Evolutionary conservation across 345 rosid species (phyloP).

Genomic region (Citrus cavaleriei): DNA sequence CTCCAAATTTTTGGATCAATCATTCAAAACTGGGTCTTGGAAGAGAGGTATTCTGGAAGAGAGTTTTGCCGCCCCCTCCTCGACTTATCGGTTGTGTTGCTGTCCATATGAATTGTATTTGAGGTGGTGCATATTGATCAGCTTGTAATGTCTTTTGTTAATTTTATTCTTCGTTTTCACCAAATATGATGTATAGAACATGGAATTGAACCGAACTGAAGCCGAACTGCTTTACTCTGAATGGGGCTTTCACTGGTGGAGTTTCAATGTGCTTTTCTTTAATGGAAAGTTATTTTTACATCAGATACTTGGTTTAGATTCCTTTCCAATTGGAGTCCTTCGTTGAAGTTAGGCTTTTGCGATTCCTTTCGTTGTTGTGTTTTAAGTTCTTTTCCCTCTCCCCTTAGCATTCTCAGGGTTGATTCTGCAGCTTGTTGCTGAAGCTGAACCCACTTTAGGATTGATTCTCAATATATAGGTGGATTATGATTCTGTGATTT

Average conservation of each 20-base stretch:
- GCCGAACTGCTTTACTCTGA: background rate
- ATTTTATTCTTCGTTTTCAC: background rate
- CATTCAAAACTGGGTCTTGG: conserved; percentile 32
- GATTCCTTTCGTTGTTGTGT: too few species aligned
- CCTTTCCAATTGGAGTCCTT: background rate
- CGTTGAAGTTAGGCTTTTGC: too few species aligned
- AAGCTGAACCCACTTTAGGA: too few species aligned
- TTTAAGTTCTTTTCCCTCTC: background rate
- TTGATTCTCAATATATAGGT: too few species aligned
- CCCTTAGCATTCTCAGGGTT: background rate
- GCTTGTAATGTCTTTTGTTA: background rate
- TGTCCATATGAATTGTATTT: background rate
- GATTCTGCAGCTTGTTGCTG: too few species aligned
- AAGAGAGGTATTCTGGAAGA: conserved; percentile 48
- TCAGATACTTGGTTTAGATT: background rate
- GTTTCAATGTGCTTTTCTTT: background rate
- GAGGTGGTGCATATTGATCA: background rate
- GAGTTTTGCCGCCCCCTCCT: conserved; percentile 44
- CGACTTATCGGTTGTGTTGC: conserved; percentile 13
- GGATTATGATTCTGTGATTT: too few species aligned
- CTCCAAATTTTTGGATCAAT: background rate
- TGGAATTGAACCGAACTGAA: background rate
- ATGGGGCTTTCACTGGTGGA: background rate
- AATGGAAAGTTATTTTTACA: background rate
- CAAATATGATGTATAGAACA: background rate